phyloP scores from a whole-genome alignment of 139 green algal genomes.

The Astrephomene gubernaculifera region DNA sequence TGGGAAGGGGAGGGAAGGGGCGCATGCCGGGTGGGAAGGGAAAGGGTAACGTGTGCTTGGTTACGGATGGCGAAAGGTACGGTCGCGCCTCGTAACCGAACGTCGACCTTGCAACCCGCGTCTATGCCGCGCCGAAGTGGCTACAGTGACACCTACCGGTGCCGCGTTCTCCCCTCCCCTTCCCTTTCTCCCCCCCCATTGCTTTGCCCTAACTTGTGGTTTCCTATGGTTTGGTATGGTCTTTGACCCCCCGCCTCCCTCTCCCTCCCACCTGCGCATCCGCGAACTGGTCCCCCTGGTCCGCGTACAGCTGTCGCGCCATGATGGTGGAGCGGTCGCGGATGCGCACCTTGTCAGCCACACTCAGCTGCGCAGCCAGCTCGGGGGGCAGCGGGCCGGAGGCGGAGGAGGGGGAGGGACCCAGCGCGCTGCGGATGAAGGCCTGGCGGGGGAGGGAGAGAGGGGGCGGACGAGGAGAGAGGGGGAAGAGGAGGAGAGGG shows the following conservation, averaged over 20 bases:
- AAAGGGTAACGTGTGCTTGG: neutral
- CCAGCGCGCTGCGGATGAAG: conserved; percentile 34
- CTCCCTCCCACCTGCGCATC: conserved; percentile 67
- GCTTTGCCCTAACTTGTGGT: neutral
- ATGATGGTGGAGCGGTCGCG: conserved; percentile 87
- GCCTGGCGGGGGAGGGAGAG: conserved; percentile 16
- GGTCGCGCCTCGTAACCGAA: too few species aligned
- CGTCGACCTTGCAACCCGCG: too few species aligned
- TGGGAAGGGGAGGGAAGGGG: neutral
- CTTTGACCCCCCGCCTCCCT: neutral
- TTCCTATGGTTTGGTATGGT: too few species aligned
- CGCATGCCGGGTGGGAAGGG: neutral
- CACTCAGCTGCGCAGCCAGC: conserved; percentile 43
- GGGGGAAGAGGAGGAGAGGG: too few species aligned
- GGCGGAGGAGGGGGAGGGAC: neutral
- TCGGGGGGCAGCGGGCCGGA: conserved; percentile 5
- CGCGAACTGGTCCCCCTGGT: conserved; percentile 71
- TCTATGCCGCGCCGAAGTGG: too few species aligned
- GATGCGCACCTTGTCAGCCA: conserved; percentile 66
- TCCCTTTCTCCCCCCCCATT: neutral
- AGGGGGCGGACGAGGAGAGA: too few species aligned
- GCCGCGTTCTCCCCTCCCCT: neutral
- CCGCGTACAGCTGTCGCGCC: conserved; percentile 84
- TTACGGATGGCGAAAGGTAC: too few species aligned
- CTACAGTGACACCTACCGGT: too few species aligned